Base-by-base conservation (phyloP, 2,329 filamentous ascomycete genomes). In the Botrytis squamosa region DNA sequence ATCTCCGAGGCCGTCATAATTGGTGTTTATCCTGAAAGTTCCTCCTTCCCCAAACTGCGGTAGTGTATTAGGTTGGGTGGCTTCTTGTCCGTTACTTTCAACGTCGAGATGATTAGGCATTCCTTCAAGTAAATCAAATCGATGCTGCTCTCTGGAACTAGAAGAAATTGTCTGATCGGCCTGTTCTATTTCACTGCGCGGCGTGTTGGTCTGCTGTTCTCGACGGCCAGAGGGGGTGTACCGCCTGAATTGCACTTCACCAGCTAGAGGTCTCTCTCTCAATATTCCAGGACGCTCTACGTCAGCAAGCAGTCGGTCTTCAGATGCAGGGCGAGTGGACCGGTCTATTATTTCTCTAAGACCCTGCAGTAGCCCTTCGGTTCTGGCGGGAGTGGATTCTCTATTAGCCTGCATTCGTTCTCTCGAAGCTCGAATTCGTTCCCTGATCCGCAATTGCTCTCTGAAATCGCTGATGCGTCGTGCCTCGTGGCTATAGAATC, bases 1-100 rank as follows among this genome's bases (percentile, higher is more conserved):
- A 40, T 70, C 68, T 18, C 68, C 68, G 36, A 70, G 68, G n/a
- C 68, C 68, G 29, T 66, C 40, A 40, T 44, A 66, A 44, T 66
- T 46, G n/a, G 16, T 63, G 25, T 63, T 63, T n/a, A 63, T 18
- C 16, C 38, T 18, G 60, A 63, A 42, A n/a, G 10, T 62, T 25
- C 25, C 22, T 8, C 12, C 59, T 62, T 42, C 38, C 36, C 25
- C 60, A 18, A 42, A 40, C 14, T 36, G 36, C 59, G 36, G 33
- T 62, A 9, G 12, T 16, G 14, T 40, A 40, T n/a, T 25, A 2
- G 59, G 40, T 62, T 62, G 59, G 12, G 22, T 38, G 25, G 14
- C 22, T 40, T 40, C 59, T 40, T 12, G 59, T n/a, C 59, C 12
- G 25, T 40, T 42, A 1, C 12, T 25, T 9, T n/a, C 25, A 40